These are phyloP conservation scores for Ustilago sp. DNA, from an alignment of 1,284 basidiomycete genomes.

Conservation along the genomic window DNA sequence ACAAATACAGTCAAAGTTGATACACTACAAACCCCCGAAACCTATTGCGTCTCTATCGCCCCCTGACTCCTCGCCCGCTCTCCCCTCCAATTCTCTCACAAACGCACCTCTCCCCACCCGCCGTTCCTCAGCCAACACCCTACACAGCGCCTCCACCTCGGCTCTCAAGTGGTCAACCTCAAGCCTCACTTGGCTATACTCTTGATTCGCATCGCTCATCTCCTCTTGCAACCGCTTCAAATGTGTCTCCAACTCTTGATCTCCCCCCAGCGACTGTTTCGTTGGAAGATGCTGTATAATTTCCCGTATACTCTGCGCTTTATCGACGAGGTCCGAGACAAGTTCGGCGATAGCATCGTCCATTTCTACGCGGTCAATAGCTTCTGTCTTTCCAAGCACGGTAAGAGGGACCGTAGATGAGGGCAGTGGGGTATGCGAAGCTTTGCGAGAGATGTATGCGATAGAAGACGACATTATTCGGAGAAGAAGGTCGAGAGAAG, in stretches of 20 bases:
- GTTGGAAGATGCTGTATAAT: constrained; percentile 46
- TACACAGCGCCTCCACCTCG: constrained; percentile 27
- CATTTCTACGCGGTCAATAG: constrained; percentile 32
- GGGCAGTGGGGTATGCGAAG: constrained; percentile 39
- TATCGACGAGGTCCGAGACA: constrained; percentile 47
- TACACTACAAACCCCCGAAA: no score
- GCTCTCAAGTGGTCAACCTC: constrained; percentile 23
- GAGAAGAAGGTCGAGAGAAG: constrained; percentile 51
- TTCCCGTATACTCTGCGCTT: constrained; percentile 42
- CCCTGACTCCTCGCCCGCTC: background rate
- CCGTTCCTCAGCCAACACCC: constrained; percentile 8
- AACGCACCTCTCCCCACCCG: constrained; percentile 18
- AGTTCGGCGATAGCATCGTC: constrained; percentile 43
- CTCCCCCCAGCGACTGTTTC: constrained; percentile 8
- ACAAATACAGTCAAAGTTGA: constrained; percentile 2
- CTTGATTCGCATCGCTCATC: constrained; percentile 30
- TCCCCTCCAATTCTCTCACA: constrained; percentile 17
- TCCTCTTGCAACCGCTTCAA: constrained; percentile 18
- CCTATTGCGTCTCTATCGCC: no score
- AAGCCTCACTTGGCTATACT: constrained; percentile 31
- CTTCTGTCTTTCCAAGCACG: constrained; percentile 52
- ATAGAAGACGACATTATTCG: constrained; percentile 61
- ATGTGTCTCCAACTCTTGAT: constrained; percentile 16
- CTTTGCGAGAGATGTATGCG: constrained; percentile 58
- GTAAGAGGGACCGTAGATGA: constrained; percentile 48